These are phyloP conservation scores for Cryphonectria japonica DNA, from an alignment of 2,329 filamentous ascomycete species.

Conservation along the genomic window DNA sequence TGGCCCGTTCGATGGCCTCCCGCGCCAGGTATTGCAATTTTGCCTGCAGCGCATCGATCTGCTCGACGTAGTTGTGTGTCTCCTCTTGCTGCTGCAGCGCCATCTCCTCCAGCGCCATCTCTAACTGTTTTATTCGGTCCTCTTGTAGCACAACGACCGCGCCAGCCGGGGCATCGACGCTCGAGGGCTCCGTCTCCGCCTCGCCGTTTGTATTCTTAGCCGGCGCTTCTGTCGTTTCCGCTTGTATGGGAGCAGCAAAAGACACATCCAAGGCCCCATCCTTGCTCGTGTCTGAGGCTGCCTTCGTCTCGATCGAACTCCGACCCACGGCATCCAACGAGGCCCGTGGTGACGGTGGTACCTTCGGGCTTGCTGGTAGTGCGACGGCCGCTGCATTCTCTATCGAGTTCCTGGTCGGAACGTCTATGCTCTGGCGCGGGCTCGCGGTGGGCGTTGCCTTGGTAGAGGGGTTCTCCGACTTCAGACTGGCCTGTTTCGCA, in stretches of 20 bases:
- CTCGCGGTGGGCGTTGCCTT: slow-evolving; percentile 47
- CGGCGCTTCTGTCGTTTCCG: slow-evolving; percentile 15
- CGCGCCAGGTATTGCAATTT: slow-evolving; percentile 88
- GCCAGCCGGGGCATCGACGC: slow-evolving; percentile 7
- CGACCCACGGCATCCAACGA: slow-evolving; percentile 33
- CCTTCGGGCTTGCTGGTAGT: slow-evolving; percentile 16
- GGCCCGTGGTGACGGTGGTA: slow-evolving; percentile 31
- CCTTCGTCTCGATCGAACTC: slow-evolving; percentile 23
- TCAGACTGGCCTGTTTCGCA: slow-evolving; percentile 60
- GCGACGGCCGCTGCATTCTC: slow-evolving; percentile 33
- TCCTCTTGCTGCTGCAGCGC: slow-evolving; percentile 75
- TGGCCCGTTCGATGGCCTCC: slow-evolving; percentile 76
- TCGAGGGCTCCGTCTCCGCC: slow-evolving; percentile 8
- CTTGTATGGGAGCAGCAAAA: slow-evolving; percentile 6
- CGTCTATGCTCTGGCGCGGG: slow-evolving; percentile 48
- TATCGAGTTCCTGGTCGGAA: slow-evolving; percentile 37
- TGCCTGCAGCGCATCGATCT: slow-evolving; percentile 87
- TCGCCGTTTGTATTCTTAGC: slow-evolving; percentile 12
- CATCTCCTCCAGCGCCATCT: slow-evolving; percentile 41
- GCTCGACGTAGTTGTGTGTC: slow-evolving; percentile 79
- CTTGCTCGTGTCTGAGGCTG: not conserved
- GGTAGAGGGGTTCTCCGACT: slow-evolving; percentile 48
- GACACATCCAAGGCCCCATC: slow-evolving; percentile 1
- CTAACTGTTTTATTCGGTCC: slow-evolving; percentile 43
- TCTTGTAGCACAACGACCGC: slow-evolving; percentile 43